Base-by-base conservation (phyloP, 2,329 filamentous ascomycete species). In the Chrysosphaeria jannelii region DNA sequence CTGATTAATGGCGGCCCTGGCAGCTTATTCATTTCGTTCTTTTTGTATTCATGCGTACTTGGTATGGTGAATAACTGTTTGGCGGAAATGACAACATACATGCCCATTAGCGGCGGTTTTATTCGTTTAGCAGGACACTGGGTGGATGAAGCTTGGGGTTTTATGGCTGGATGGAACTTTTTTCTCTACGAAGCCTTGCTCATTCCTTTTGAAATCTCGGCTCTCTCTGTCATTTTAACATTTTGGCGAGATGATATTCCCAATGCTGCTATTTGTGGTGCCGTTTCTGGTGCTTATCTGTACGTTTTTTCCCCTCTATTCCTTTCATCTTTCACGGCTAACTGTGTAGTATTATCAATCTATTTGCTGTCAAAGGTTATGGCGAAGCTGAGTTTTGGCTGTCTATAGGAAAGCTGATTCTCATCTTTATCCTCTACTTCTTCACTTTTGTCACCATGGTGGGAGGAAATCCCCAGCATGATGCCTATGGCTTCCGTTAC, bases 111-210 rank as follows among this genome's bases (percentile, higher is more conserved):
- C 20, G 61, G 62, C 30, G 57, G 57, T 3, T 68, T 66, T 36
- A 54, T 69, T 31, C 58, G 63, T 28, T 48, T 67, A 34, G 60
- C 60, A 4, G 60, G 61, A 14, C 47, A 60, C 32, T 69, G 60
- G 56, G 57, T 60, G 7, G 63, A 69, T 36, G 61, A 67, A n/a
- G 50, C 62, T 7, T 45, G 60, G 11, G 61, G 61, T 16, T 66
- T 68, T 34, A 51, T 50, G 37, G 46, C 41, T 10, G 45, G 43
- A 12, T 47, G 42, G 43, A 47, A 47, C 29, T 48, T 47, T 31
- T 48, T 47, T 26, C 33, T 47, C 12, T 47, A 45, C 32, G 42
- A 47, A 26, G 44, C 44, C 2, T 35, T 39, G 22, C 35, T 46
- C 2, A 46, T 47, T 20, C 45, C 44, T 3, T 48, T 43, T 29